A percentile compares a stretch with the other conserved stretches of the same genome.
Evolutionary conservation across 768 basidiomycete species (phyloP).

Genomic region (Suillus spraguei): DNA sequence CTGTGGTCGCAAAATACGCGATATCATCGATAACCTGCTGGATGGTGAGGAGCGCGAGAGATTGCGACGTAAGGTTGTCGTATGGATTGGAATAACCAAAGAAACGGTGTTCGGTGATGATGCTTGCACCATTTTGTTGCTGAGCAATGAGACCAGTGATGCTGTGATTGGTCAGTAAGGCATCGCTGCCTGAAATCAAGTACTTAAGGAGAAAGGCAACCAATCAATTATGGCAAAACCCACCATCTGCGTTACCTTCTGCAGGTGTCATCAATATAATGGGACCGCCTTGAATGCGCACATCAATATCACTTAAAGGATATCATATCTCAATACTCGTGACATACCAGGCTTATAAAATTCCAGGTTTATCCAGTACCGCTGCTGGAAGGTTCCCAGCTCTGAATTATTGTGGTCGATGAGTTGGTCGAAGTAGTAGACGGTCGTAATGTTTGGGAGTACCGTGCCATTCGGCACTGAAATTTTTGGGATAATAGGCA

Average conservation of each 20-base stretch:
- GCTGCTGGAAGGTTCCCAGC: background rate
- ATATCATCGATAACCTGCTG: constrained; percentile 78
- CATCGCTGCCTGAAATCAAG: constrained; percentile 28
- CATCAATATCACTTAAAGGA: background rate
- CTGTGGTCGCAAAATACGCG: constrained; percentile 69
- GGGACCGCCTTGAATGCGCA: background rate
- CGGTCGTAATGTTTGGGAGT: background rate
- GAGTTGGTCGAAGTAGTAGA: background rate
- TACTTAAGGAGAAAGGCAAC: background rate
- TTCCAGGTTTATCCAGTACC: background rate
- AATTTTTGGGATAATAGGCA: background rate
- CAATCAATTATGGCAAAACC: background rate
- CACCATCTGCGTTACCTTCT: background rate
- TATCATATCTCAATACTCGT: background rate
- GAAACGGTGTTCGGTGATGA: constrained; percentile 74
- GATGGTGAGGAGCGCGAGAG: constrained; percentile 62
- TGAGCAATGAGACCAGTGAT: constrained; percentile 50
- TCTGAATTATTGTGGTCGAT: background rate
- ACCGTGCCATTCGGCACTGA: background rate
- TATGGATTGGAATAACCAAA: constrained; percentile 77
- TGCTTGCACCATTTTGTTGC: constrained; percentile 50
- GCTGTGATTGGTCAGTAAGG: constrained; percentile 65
- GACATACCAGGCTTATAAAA: background rate
- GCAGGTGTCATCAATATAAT: background rate
- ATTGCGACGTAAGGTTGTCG: constrained; percentile 56